These are phyloP conservation scores for Blastocladiella emersonii DNA, from an alignment of 371 early-diverging fungal genomes.

Conservation along the genomic window DNA sequence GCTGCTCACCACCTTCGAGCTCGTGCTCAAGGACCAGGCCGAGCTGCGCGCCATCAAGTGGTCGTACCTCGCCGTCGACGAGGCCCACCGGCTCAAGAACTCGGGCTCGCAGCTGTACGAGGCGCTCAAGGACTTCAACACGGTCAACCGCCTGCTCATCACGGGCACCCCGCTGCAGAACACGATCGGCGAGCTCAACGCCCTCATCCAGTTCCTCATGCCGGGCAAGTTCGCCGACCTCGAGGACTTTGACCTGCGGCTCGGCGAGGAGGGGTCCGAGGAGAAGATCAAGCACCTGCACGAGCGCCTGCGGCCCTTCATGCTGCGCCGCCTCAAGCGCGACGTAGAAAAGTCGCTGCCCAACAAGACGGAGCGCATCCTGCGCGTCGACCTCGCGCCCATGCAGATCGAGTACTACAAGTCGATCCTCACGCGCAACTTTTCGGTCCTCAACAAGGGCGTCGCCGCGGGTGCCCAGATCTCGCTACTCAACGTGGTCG, in stretches of 20 bases:
- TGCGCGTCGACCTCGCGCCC: slow-evolving; percentile 83
- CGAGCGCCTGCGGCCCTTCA: slow-evolving; percentile 51
- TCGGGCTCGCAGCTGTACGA: slow-evolving; percentile 48
- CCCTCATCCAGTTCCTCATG: slow-evolving; percentile 62
- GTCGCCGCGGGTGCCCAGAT: slow-evolving; percentile 63
- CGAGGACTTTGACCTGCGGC: slow-evolving; percentile 27
- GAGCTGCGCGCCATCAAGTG: neutral
- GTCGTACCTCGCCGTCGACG: slow-evolving; percentile 1
- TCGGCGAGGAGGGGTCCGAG: neutral
- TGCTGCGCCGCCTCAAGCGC: slow-evolving; percentile 81
- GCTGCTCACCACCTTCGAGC: neutral
- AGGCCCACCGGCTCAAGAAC: slow-evolving; percentile 69
- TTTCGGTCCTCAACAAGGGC: slow-evolving; percentile 69
- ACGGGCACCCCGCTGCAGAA: slow-evolving; percentile 74
- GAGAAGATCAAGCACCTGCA: slow-evolving; percentile 25
- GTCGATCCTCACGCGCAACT: slow-evolving; percentile 83
- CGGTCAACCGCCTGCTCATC: slow-evolving; percentile 48
- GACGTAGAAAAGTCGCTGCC: slow-evolving; percentile 72
- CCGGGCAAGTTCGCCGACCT: slow-evolving; percentile 31
- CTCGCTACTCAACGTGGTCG: slow-evolving; percentile 86
- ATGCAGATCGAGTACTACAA: slow-evolving; percentile 86
- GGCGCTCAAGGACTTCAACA: slow-evolving; percentile 30
- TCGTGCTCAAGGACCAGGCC: neutral
- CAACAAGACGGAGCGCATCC: slow-evolving; percentile 83
- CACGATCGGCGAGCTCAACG: slow-evolving; percentile 52